Evolutionary conservation across 139 green algal species (phyloP), one percentile per base, ranked within the genome.

Genomic region (Desmodesmus armatus): DNA sequence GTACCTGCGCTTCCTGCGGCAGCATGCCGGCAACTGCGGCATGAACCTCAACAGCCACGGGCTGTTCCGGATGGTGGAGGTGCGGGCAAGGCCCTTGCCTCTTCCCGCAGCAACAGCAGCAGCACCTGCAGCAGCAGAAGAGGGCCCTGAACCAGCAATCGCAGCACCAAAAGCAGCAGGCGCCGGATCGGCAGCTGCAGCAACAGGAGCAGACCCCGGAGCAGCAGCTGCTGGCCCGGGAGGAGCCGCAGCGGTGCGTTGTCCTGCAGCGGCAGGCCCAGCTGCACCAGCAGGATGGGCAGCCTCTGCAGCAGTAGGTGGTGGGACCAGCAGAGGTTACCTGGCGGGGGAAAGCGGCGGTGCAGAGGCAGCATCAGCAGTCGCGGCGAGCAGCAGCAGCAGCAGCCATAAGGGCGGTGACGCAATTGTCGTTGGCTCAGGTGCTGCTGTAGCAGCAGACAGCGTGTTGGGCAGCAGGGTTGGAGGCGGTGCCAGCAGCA

Each of bases 11-110:
- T 79, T 86, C 23, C 53, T 86, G 67, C 51, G 80, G n/a, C 51
- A 65, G 29, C 65, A 79, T 0, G 80, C 67, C 27, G 44, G 44
- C 33, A 79, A 55, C 47, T 71, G 80, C 27, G 80, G 66, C 37
- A 86, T 86, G 80, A 49, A 58, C 31, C 43, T 86, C 39, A 86
- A 79, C 44, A 79, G 63, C 11, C 80, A 86, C 67, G 72, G 55
- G 23, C 31, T 86, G 21, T 73, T 86, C 44, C 47, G 80, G 4
- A n/a, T n/a, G n/a, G n/a, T n/a, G n/a, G 49, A 65, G 31, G 65
- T 79, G 35, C 5, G 33, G 31, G 29, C 63, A 31, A 47, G 33
- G n/a, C 25, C 37, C 17, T 3, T 25, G 23, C 53, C 35, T 60
- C 5, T 5, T 7, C 1, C 27, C 7, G 11, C 41, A 27, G 72